Evolutionary conservation across 768 basidiomycete species (phyloP), one percentile per base, ranked within the genome.

Genomic region (Dioszegia crocea): DNA sequence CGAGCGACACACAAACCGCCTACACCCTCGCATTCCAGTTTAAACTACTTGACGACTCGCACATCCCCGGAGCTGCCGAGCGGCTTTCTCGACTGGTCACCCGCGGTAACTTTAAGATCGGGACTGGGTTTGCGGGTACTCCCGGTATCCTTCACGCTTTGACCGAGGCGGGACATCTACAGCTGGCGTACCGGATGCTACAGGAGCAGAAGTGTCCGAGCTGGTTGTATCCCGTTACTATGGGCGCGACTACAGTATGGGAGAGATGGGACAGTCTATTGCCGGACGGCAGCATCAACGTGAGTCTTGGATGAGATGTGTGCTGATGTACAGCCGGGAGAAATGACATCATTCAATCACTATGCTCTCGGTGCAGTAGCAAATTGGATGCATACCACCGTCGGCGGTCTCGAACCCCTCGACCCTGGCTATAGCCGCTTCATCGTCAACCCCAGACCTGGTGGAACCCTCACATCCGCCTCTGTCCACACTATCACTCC

Each of bases 91-190:
- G 26, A 2, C 53, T 73, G 1, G 51, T 60, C 31, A 38, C 46
- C 23, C 55, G 60, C 55, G 48, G 57, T 11, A 24, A 26, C 10
- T 75, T 71, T 64, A 64, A 61, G 39, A 52, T 76, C 16, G 38
- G 63, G 4, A 76, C 74, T 10, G 74, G 74, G 5, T 76, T 76
- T 50, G 74, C 74, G 17, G 74, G 70, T 6, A 76, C 74, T 26
- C 74, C 73, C 2, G 57, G 65, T 43, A 66, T 76, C 21, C 65
- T 76, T 1, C 60, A 62, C 27, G 61, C 64, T 6, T 55, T 76
- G 3, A 60, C 62, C 16, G 56, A 62, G 19, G 57, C 55, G 9
- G 73, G 63, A 2, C 48, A 59, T 11, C 52, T 68, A 0, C 63
- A 65, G 5, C 30, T 68, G 14, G 74, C 74, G 2, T 76, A 76